A percentile compares a stretch with the other conserved stretches of the same genome.
Conservation (phyloP, 371 early-diverging fungal species). For the Homolaphlyctis polyrhiza region DNA sequence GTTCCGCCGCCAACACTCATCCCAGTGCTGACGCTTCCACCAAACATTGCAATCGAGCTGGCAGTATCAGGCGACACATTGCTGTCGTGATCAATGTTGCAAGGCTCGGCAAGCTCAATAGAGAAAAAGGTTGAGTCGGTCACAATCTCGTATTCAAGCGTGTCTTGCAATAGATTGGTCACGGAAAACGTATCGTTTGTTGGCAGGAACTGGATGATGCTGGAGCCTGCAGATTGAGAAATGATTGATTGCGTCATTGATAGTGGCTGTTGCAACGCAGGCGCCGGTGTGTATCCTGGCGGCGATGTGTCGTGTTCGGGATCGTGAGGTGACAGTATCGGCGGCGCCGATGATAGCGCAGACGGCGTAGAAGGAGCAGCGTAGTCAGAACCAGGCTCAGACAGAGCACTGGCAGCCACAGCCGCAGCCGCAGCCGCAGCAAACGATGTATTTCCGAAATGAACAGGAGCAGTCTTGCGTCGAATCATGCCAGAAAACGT, state of each 20-base stretch:
- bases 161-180: slow-evolving; percentile 42
- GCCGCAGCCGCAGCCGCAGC: not conserved
- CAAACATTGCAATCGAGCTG: slow-evolving; percentile 7
- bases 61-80: not conserved
- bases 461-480: not conserved
- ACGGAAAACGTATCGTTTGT: slow-evolving; percentile 25
- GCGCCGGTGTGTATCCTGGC: not conserved
- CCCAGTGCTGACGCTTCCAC: not conserved
- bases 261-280: slow-evolving; percentile 5
- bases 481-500: slow-evolving; percentile 25
- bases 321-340: no score
- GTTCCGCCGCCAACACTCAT: not conserved
- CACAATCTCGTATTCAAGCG: slow-evolving; percentile 53
- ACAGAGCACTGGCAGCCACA: not conserved
- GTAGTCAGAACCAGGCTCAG: not conserved
- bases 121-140: slow-evolving; percentile 63
- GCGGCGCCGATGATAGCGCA: no score
- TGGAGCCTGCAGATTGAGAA: not conserved
- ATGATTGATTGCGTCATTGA: not conserved
- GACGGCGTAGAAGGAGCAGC: no score
- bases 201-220: slow-evolving; percentile 11
- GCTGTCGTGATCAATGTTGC: not conserved
- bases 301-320: slow-evolving; percentile 3
- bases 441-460: not conserved
- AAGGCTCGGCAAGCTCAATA: slow-evolving; percentile 30